Evolutionary conservation across 1,284 basidiomycete species (phyloP), one percentile per base, ranked within the genome.

Genomic region (Ganoderma meredithae): DNA sequence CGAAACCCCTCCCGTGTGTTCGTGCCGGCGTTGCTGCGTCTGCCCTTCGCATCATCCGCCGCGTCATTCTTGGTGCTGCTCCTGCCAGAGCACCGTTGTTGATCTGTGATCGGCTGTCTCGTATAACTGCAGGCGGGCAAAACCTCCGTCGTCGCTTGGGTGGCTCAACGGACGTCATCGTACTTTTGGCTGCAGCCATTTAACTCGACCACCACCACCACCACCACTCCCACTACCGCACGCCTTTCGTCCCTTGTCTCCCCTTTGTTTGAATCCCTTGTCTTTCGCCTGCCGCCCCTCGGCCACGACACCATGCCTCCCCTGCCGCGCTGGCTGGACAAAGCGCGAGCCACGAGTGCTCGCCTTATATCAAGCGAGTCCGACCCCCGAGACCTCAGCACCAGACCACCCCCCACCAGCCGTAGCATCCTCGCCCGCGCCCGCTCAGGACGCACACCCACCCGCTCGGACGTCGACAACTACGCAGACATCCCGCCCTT

Each of bases 301-400:
- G 22, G 25, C 58, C 17, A 60, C 39, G n/a, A 61, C 67, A 64
- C 12, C 47, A 72, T 72, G 71, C 47, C 67, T 17, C 60, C 67
- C 63, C 67, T 72, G 61, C 69, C 67, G 58, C 60, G 62, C 39
- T 72, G 71, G 71, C 64, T 72, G 12, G 67, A 63, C 65, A 66
- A 68, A 67, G 69, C 63, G 52, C 64, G 63, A 63, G 67, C 71
- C 56, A 60, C 58, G 31, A 52, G 61, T 39, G 64, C 64, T n/a
- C 60, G 47, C 59, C 67, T 70, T 67, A 72, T 72, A 69, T 69
- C 47, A 47, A 25, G 19, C 63, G 63, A 68, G 8, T 10, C 58
- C 58, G 62, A 67, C 31, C 9, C 6, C 17, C 60, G 22, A 41
- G 60, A 27, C 15, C 22, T 19, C n/a, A 1, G 36, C n/a, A 60